These are phyloP conservation scores for Lentinula raphanica DNA, from an alignment of 768 basidiomycete species.

Conservation along the genomic window DNA sequence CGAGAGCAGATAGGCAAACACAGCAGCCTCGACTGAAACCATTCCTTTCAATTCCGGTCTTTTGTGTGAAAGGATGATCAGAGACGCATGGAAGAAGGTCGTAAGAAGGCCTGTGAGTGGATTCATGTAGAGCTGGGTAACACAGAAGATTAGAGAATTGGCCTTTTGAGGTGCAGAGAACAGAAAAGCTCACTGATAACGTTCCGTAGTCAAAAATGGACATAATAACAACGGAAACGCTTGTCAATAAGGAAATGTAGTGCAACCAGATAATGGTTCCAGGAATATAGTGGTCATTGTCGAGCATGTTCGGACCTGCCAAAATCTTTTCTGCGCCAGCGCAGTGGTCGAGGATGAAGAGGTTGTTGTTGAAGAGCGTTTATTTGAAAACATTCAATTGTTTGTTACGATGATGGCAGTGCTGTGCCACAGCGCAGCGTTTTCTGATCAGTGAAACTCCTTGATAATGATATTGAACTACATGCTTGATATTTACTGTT, in stretches of 20 bases:
- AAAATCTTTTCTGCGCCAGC: constrained; percentile 6
- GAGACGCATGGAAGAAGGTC: background rate
- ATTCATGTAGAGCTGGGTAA: constrained; percentile 5
- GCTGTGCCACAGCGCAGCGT: too few species aligned
- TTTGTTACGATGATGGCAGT: background rate
- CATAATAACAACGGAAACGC: background rate
- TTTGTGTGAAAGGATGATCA: background rate
- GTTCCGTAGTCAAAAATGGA: constrained; percentile 5
- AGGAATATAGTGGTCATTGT: background rate
- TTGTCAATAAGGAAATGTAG: constrained; percentile 1
- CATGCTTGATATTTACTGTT: too few species aligned
- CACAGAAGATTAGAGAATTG: background rate
- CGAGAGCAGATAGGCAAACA: background rate
- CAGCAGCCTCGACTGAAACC: background rate
- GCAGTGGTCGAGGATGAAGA: background rate
- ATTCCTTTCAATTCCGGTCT: background rate
- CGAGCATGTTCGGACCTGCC: background rate
- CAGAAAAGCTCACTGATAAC: background rate
- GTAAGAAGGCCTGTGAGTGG: background rate
- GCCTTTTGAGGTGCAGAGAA: background rate
- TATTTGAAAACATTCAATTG: background rate
- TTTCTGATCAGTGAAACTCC: too few species aligned
- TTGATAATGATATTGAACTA: too few species aligned
- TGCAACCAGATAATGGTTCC: background rate
- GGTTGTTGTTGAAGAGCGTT: background rate